Conservation (phyloP, 2,329 filamentous ascomycete genomes). For the Aschersonia sp. region DNA sequence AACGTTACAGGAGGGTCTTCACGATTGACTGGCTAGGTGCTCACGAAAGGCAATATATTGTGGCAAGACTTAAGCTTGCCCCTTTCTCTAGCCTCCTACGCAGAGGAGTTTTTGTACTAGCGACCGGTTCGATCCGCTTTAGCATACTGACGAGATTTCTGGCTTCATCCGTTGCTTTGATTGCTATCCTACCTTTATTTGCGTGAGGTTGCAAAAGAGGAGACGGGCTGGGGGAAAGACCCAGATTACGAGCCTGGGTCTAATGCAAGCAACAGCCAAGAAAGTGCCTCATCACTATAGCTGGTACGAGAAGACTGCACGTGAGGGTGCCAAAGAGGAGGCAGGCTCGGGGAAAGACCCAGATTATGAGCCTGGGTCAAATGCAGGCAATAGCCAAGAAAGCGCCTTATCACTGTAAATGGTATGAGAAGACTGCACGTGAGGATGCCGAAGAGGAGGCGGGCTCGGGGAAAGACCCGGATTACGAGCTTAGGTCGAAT, state of each 20-base stretch:
- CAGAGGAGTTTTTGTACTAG: too few species aligned
- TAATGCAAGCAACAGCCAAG: too few species aligned
- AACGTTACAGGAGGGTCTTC: too few species aligned
- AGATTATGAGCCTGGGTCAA: neutral
- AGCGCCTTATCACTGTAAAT: neutral
- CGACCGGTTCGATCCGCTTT: neutral
- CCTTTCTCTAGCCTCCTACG: too few species aligned
- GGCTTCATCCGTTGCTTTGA: conserved; percentile 1
- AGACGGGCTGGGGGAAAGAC: neutral
- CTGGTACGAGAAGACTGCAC: too few species aligned
- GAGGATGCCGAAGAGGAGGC: too few species aligned
- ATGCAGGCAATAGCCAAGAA: neutral
- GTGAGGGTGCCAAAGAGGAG: neutral
- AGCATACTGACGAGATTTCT: conserved; percentile 1
- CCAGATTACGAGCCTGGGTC: neutral
- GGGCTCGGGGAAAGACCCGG: neutral
- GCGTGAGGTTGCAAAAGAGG: conserved; percentile 1
- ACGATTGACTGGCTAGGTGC: too few species aligned
- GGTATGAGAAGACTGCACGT: too few species aligned
- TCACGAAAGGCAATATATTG: too few species aligned
- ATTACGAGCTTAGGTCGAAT: neutral
- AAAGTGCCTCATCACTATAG: too few species aligned
- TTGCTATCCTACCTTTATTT: conserved; percentile 1
- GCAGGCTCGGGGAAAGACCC: neutral
- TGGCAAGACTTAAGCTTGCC: too few species aligned